Evolutionary conservation across 1,284 basidiomycete genomes (phyloP).

Genomic region (Golubevia pallescens): DNA sequence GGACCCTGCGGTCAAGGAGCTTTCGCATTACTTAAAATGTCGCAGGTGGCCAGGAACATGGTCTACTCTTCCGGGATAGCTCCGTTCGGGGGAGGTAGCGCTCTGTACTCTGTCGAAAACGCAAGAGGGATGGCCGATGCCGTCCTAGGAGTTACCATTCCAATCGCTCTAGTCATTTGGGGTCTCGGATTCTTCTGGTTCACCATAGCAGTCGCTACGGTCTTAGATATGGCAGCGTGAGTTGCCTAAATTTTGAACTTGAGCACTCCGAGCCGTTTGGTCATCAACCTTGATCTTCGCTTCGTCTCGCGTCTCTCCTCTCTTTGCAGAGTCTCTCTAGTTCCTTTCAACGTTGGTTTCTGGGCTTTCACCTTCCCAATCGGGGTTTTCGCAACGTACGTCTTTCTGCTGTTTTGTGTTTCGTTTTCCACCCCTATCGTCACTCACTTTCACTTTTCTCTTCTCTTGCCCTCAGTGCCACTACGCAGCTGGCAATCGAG

Average conservation of each 20-base stretch:
- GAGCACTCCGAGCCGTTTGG: too few relatives aligned
- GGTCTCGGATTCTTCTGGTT: conserved; percentile 52
- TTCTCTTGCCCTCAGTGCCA: too few relatives aligned
- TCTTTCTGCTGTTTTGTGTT: too few relatives aligned
- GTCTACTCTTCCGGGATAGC: background rate
- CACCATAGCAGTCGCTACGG: conserved; percentile 22
- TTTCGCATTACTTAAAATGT: conserved; percentile 32
- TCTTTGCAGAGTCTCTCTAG: conserved; percentile 25
- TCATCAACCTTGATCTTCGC: too few relatives aligned
- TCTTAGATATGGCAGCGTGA: conserved; percentile 38
- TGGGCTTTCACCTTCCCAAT: conserved; percentile 47
- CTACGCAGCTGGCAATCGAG: conserved; percentile 32
- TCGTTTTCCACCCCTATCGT: too few relatives aligned
- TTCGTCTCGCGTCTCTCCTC: too few relatives aligned
- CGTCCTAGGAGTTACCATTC: conserved; percentile 26
- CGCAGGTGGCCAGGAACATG: conserved; percentile 14
- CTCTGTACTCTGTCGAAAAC: conserved; percentile 10
- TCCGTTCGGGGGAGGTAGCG: conserved; percentile 4
- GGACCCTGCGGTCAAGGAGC: conserved; percentile 45
- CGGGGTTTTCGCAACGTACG: conserved; percentile 35
- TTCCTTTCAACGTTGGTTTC: conserved; percentile 46
- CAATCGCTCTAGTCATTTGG: conserved; percentile 39
- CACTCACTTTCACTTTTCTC: too few relatives aligned
- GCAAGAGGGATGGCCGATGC: conserved; percentile 29
- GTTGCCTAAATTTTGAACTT: too few relatives aligned